Evolutionary conservation across 176 grass and related monocot genomes (phyloP).

Genomic region (Triticum monococcum): DNA sequence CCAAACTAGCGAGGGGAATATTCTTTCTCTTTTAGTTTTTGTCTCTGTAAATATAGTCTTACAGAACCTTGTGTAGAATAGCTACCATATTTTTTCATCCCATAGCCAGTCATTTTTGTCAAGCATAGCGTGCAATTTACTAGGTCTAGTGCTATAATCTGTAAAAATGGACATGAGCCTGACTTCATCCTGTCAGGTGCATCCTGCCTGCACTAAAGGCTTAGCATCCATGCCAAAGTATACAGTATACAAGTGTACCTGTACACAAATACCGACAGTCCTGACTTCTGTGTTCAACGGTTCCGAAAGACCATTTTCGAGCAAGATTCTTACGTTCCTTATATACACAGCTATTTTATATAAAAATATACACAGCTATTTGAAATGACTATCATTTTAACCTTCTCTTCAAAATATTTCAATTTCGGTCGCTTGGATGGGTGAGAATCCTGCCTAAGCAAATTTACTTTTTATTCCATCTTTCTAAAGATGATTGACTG

Average conservation of each 20-base stretch:
- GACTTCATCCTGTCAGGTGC: neutral
- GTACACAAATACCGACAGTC: neutral
- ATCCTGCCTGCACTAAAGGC: neutral
- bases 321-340: neutral
- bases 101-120: slow-evolving; percentile 43
- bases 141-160: neutral
- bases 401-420: neutral
- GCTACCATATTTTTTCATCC: slow-evolving; percentile 29
- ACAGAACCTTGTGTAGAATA: slow-evolving; percentile 32
- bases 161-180: neutral
- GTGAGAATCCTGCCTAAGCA: neutral
- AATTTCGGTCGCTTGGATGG: neutral
- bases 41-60: slow-evolving; percentile 51
- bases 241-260: neutral
- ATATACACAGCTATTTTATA: neutral
- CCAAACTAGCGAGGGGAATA: slow-evolving; percentile 31
- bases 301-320: neutral
- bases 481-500: no score
- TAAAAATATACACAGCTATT: neutral
- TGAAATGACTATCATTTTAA: neutral
- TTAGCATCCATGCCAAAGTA: neutral
- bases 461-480: no score
- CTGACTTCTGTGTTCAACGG: neutral
- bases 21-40: slow-evolving; percentile 39
- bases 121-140: slow-evolving; percentile 32